phyloP scores from a whole-genome alignment of 768 basidiomycete genomes.

The Trametes maxima region DNA sequence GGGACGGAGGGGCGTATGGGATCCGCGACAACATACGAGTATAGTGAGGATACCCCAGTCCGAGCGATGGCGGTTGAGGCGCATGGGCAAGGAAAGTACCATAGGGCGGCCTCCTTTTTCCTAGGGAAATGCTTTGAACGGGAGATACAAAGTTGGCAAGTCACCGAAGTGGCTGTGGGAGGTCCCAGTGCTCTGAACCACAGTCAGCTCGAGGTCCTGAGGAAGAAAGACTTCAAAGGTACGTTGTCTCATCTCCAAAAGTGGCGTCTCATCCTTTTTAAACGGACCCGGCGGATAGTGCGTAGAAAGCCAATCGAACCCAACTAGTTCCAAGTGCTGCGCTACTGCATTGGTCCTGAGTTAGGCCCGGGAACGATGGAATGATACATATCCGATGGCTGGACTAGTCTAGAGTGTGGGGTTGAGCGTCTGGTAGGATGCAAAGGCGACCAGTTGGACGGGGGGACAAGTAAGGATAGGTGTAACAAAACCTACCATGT shows the following conservation, averaged over 20 bases:
- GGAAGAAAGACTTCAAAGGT: constrained; percentile 8
- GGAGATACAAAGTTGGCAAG: constrained; percentile 6
- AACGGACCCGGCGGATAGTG: not conserved
- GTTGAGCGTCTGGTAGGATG: too few species aligned
- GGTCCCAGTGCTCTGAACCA: not conserved
- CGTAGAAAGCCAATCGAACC: constrained; percentile 13
- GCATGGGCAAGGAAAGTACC: constrained; percentile 1
- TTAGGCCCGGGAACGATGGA: too few species aligned
- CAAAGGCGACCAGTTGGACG: too few species aligned
- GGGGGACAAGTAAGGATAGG: too few species aligned
- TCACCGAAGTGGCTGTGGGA: constrained; percentile 1
- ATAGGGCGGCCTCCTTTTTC: constrained; percentile 10
- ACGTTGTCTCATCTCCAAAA: not conserved
- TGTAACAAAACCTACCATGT: too few species aligned
- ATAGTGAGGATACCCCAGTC: constrained; percentile 5
- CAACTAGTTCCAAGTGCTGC: not conserved
- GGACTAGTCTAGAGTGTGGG: too few species aligned
- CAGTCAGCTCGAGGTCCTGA: not conserved
- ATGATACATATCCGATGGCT: too few species aligned
- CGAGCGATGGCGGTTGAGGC: constrained; percentile 3
- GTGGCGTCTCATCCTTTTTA: too few species aligned
- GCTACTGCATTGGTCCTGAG: too few species aligned
- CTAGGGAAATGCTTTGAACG: constrained; percentile 4
- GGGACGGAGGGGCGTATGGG: constrained; percentile 1
- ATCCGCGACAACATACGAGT: not conserved